phyloP scores from a whole-genome alignment of 2,329 filamentous ascomycete genomes.

The Cadophora sp. region DNA sequence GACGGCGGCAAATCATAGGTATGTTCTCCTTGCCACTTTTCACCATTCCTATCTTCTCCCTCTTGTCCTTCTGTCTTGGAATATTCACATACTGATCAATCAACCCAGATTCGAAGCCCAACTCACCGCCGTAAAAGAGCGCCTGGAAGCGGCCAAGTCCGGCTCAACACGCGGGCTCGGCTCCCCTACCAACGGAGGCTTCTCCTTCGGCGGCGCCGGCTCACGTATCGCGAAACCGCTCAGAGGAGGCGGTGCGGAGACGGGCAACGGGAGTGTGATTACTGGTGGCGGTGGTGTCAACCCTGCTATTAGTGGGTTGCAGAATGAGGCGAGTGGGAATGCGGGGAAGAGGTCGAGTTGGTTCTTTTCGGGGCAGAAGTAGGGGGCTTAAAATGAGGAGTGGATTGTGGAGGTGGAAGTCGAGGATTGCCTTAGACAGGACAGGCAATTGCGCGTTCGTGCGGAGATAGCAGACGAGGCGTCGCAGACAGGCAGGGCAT shows the following conservation, averaged over 20 bases:
- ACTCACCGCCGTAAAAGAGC: conserved; percentile 96
- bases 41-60: neutral
- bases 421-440: neutral
- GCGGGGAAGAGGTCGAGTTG: conserved; percentile 42
- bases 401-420: neutral
- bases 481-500: neutral
- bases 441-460: neutral
- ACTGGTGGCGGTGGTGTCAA: conserved; percentile 46
- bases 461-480: neutral
- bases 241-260: conserved; percentile 63
- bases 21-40: conserved; percentile 48
- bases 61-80: neutral
- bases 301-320: conserved; percentile 63
- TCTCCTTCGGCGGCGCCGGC: conserved; percentile 71
- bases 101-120: conserved; percentile 87
- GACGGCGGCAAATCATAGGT: conserved; percentile 97
- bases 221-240: conserved; percentile 75
- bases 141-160: conserved; percentile 92
- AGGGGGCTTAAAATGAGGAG: neutral
- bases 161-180: conserved; percentile 86
- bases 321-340: conserved; percentile 54
- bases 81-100: conserved; percentile 28
- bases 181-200: conserved; percentile 66
- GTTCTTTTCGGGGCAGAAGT: conserved; percentile 47
- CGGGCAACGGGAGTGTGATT: conserved; percentile 25